Evolutionary conservation across 2,329 filamentous ascomycete species (phyloP), one percentile per base, ranked within the genome.

Genomic region (Hypoxylon sp.): DNA sequence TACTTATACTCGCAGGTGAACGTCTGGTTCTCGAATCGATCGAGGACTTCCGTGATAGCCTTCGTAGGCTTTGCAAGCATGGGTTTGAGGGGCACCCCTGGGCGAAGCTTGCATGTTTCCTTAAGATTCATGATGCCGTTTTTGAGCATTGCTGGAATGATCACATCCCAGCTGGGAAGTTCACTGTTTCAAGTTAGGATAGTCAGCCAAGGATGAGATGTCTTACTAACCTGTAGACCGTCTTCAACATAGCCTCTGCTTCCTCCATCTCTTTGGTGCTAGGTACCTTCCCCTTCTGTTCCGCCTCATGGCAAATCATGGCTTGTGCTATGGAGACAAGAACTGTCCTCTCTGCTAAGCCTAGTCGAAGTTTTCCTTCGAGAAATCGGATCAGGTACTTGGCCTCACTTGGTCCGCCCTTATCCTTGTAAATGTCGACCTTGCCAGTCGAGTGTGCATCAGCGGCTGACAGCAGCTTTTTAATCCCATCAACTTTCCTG

Each of bases 1-100:
- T 99, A 99, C 80, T 99, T 99, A 86, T 97, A 99, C 79, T 99
- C 96, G 82, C 96, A 99, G 0, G 96, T 98, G 76, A 99, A 99
- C 26, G 91, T 92, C 78, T 97, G 96, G 71, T 92, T 90, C 78
- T 98, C 96, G 73, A 99, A 99, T 4, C 96, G 92, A 80, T 99
- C 95, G 10, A 99, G 86, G 0, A 99, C 96, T 81, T 99, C 96
- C 0, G 94, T 97, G 75, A 99, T 98, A 4, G 96, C 94, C 80
- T 99, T 99, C 9, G 96, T 99, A 2, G 96, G 96, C 76, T 98
- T 98, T 19, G 96, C 96, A 83, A 99, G 86, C 96, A 99, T 99
- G 74, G 96, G 96, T 81, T 99, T 99, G 65, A 99, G 85, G 0
- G 96, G 96, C 14, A 99, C 92, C 70, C 96, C 96, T 0, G 96